Evolutionary conservation across 1,284 basidiomycete species (phyloP).

Genomic region (Pascua sp.): DNA sequence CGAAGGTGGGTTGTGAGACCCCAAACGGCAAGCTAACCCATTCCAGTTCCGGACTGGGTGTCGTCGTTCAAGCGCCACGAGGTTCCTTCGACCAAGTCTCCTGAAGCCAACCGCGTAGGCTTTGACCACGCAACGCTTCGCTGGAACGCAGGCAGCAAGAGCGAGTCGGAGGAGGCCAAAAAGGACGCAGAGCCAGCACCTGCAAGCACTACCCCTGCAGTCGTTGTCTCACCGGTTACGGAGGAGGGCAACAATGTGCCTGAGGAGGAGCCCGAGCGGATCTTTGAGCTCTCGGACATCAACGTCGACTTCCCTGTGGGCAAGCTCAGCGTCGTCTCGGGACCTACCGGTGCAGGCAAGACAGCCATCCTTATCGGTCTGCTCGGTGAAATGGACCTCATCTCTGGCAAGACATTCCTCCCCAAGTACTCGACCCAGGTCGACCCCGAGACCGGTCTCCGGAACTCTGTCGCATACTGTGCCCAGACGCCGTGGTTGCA

Average conservation of each 20-base stretch:
- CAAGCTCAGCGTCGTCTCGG: constrained; percentile 64
- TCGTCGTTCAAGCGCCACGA: constrained; percentile 58
- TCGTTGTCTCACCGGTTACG: too few relatives aligned
- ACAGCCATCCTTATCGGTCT: constrained; percentile 49
- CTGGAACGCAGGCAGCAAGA: constrained; percentile 57
- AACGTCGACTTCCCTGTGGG: constrained; percentile 67
- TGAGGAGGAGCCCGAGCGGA: constrained; percentile 13
- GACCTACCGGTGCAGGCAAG: constrained; percentile 69
- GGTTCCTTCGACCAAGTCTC: constrained; percentile 4
- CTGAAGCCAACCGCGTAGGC: constrained; percentile 55
- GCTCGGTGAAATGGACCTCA: constrained; percentile 62
- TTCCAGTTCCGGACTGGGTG: constrained; percentile 62
- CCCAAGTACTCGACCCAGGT: constrained; percentile 63
- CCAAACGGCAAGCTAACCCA: not conserved
- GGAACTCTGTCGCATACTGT: constrained; percentile 74
- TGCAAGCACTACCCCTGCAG: too few relatives aligned
- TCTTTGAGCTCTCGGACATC: constrained; percentile 65
- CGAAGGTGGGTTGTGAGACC: constrained; percentile 51
- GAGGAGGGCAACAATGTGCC: not conserved
- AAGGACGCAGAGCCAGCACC: constrained; percentile 25
- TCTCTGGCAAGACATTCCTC: constrained; percentile 59
- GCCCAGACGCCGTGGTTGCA: constrained; percentile 82
- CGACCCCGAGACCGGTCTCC: constrained; percentile 59
- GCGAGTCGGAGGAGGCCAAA: not conserved
- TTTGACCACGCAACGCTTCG: constrained; percentile 64